phyloP scores from a whole-genome alignment of 768 basidiomycete genomes.

The Termitomyces sp. region DNA sequence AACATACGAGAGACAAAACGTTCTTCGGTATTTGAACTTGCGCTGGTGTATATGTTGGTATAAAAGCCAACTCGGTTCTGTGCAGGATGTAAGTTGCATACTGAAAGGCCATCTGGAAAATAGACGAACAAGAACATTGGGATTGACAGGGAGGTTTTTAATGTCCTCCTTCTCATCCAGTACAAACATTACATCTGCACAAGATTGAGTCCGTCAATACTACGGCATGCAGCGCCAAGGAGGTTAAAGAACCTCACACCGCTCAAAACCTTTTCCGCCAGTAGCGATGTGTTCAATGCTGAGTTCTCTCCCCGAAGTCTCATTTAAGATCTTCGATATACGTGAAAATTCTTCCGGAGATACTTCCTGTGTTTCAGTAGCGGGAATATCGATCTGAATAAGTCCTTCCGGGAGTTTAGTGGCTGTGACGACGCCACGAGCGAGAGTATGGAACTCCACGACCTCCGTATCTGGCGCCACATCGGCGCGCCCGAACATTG shows the following conservation, averaged over 20 bases:
- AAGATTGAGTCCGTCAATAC: neutral
- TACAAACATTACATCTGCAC: constrained; percentile 36
- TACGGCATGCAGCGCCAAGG: neutral
- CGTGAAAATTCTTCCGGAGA: constrained; percentile 25
- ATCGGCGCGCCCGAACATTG: constrained; percentile 30
- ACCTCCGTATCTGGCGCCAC: constrained; percentile 23
- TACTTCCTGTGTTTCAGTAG: constrained; percentile 21
- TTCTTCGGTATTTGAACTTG: constrained; percentile 25
- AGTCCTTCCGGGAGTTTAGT: constrained; percentile 25
- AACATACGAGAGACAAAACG: constrained; percentile 52
- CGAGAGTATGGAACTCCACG: constrained; percentile 29
- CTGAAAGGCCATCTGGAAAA: neutral
- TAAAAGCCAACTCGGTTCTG: constrained; percentile 30
- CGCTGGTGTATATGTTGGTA: constrained; percentile 37
- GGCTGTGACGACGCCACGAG: constrained; percentile 24
- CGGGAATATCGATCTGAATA: constrained; percentile 37
- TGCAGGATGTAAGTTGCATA: neutral
- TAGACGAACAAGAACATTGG: constrained; percentile 1
- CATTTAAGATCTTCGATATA: constrained; percentile 25
- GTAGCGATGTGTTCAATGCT: constrained; percentile 31
- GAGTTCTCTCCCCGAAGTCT: constrained; percentile 37
- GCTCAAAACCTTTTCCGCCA: constrained; percentile 30
- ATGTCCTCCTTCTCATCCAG: constrained; percentile 29
- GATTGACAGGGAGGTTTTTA: constrained; percentile 6
- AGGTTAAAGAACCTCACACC: constrained; percentile 22